phyloP scores from a whole-genome alignment of 257 asterid genomes.

The Fraxinus americana region DNA sequence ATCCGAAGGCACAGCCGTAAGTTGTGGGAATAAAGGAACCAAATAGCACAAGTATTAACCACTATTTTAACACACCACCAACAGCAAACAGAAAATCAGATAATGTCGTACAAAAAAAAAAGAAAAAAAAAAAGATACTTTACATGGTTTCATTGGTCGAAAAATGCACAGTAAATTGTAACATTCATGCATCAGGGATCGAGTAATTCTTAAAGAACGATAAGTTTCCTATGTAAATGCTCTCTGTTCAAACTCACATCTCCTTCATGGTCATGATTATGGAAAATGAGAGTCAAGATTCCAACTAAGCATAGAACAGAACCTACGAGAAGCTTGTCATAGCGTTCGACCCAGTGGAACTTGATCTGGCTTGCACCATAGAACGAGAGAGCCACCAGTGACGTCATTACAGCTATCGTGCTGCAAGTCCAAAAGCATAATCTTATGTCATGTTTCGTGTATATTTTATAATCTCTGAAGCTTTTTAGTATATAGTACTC shows the following conservation, averaged over 20 bases:
- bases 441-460: no score
- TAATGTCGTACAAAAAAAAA: neutral
- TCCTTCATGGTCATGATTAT: slow-evolving; percentile 51
- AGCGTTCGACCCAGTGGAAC: slow-evolving; percentile 97
- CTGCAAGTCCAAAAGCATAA: slow-evolving; percentile 42
- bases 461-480: neutral
- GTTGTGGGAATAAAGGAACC: neutral
- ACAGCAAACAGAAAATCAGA: neutral
- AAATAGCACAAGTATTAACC: neutral
- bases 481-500: neutral
- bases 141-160: neutral
- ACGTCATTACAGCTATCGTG: slow-evolving; percentile 93
- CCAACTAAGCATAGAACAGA: slow-evolving; percentile 91
- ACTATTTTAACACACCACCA: neutral
- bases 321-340: slow-evolving; percentile 95
- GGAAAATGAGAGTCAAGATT: slow-evolving; percentile 83
- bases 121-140: neutral
- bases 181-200: slow-evolving; percentile 20
- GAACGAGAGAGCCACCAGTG: slow-evolving; percentile 92
- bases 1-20: neutral
- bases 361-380: slow-evolving; percentile 98
- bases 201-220: slow-evolving; percentile 33
- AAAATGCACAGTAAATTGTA: slow-evolving; percentile 11
- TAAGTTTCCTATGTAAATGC: slow-evolving; percentile 67
- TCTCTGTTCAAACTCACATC: slow-evolving; percentile 39